Conservation (phyloP, 1,284 basidiomycete species). For the Phaffia rhodozyma region DNA sequence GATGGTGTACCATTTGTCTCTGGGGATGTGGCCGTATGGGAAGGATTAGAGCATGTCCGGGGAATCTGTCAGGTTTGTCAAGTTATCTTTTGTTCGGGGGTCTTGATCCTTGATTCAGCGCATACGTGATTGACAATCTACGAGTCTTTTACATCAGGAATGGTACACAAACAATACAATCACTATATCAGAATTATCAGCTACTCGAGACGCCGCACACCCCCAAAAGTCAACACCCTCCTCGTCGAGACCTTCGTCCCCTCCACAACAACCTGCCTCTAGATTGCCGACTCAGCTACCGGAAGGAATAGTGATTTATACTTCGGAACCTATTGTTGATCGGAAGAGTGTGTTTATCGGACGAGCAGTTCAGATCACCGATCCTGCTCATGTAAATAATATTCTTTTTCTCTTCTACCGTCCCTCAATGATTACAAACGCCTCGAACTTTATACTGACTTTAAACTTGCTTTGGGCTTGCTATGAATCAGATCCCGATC, state of each 20-base stretch:
- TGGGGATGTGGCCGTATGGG: constrained; percentile 17
- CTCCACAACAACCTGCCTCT: not conserved
- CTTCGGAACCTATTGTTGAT: constrained; percentile 65
- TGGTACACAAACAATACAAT: constrained; percentile 14
- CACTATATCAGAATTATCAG: not conserved
- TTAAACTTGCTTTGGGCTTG: not conserved
- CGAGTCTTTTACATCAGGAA: not conserved
- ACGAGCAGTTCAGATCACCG: constrained; percentile 60
- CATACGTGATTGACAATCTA: not conserved
- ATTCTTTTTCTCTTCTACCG: not conserved
- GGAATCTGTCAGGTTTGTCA: constrained; percentile 11
- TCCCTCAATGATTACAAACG: no score
- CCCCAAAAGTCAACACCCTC: not conserved
- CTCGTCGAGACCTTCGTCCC: not conserved
- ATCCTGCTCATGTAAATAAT: constrained; percentile 55
- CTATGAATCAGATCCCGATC: constrained; percentile 47
- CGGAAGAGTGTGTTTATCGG: constrained; percentile 74
- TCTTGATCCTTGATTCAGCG: not conserved
- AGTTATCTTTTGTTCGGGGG: not conserved
- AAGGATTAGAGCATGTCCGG: constrained; percentile 15
- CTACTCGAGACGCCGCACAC: no score
- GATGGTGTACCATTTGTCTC: constrained; percentile 13
- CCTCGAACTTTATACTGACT: not conserved
- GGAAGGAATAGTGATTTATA: constrained; percentile 49
- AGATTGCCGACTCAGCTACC: constrained; percentile 38